These are phyloP conservation scores for Celoporthe dispersa DNA, from an alignment of 2,329 filamentous ascomycete species.

Conservation along the genomic window DNA sequence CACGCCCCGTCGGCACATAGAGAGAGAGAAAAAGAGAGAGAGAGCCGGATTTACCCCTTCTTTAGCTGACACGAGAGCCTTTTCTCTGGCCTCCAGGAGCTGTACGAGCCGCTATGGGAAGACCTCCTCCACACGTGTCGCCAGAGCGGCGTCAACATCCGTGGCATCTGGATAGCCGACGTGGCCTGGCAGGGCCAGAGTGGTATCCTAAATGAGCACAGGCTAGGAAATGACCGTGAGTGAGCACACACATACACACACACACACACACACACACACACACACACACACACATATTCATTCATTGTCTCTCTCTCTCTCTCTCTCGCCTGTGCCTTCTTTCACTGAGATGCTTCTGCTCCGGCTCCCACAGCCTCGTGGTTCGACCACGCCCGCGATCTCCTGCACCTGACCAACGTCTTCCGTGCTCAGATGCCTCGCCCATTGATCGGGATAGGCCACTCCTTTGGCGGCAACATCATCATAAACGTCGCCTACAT, in stretches of 20 bases:
- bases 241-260: neutral
- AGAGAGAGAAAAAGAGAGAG: too few species aligned
- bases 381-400: slow-evolving; percentile 83
- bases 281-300: too few species aligned
- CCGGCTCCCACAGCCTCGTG: slow-evolving; percentile 65
- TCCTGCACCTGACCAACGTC: slow-evolving; percentile 82
- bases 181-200: slow-evolving; percentile 84
- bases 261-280: slow-evolving; percentile 28
- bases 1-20: neutral
- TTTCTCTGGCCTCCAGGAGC: slow-evolving; percentile 61
- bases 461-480: slow-evolving; percentile 83
- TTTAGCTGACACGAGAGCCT: slow-evolving; percentile 24
- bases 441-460: slow-evolving; percentile 82
- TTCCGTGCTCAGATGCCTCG: slow-evolving; percentile 80
- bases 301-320: neutral
- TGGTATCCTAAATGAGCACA: slow-evolving; percentile 74
- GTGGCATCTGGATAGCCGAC: slow-evolving; percentile 88
- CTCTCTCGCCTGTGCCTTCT: slow-evolving; percentile 6
- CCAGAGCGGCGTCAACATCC: slow-evolving; percentile 68
- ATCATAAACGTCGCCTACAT: slow-evolving; percentile 73
- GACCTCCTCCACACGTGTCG: slow-evolving; percentile 69
- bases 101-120: slow-evolving; percentile 92
- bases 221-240: slow-evolving; percentile 83
- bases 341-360: neutral
- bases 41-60: neutral